Evolutionary conservation across 192 early-diverging fungal genomes (phyloP).

Genomic region (Thamnidium elegans): DNA sequence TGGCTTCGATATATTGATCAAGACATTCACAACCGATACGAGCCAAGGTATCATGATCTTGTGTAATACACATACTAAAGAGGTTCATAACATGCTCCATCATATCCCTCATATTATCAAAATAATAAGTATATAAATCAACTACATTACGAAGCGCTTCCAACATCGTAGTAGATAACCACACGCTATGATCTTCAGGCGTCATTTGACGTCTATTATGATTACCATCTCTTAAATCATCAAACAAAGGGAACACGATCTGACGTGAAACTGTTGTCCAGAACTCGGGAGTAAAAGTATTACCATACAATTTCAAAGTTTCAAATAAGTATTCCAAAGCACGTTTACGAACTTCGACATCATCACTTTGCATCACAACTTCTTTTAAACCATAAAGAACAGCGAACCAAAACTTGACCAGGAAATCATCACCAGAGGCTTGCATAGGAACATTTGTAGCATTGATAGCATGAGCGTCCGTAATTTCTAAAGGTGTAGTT

Average conservation of each 20-base stretch:
- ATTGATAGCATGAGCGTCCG: conserved; percentile 28
- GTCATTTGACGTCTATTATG: conserved; percentile 59
- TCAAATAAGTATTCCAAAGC: conserved; percentile 84
- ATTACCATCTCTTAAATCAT: conserved; percentile 65
- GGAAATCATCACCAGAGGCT: conserved; percentile 53
- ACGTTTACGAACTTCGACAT: conserved; percentile 87
- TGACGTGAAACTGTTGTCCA: conserved; percentile 83
- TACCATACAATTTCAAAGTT: conserved; percentile 74
- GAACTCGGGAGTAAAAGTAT: conserved; percentile 67
- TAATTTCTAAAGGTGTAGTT: conserved; percentile 23
- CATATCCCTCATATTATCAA: conserved; percentile 65
- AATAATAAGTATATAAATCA: conserved; percentile 80
- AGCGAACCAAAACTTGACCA: conserved; percentile 81
- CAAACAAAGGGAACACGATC: conserved; percentile 89
- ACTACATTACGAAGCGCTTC: conserved; percentile 87
- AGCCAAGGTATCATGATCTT: conserved; percentile 90
- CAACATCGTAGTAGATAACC: conserved; percentile 93
- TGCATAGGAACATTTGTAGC: background rate
- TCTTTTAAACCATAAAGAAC: conserved; percentile 86
- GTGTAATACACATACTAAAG: conserved; percentile 81
- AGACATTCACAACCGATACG: conserved; percentile 87
- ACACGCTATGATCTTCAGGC: conserved; percentile 85
- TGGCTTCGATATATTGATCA: conserved; percentile 82
- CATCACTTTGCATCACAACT: conserved; percentile 85
- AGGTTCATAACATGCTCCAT: conserved; percentile 79